These are phyloP conservation scores for Gyrodon lividus DNA, from an alignment of 768 basidiomycete genomes.

Conservation along the genomic window DNA sequence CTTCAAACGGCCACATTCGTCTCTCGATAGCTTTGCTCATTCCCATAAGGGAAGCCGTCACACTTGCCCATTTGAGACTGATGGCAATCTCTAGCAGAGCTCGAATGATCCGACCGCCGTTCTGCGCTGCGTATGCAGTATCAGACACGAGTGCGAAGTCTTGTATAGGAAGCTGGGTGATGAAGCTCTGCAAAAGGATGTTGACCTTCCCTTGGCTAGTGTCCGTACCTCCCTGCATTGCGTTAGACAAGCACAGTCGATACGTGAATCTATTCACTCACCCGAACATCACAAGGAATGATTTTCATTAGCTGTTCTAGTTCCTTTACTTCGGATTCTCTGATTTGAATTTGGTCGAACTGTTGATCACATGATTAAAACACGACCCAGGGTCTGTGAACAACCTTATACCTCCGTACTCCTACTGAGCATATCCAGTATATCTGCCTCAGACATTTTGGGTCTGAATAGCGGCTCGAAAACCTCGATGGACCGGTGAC, in stretches of 20 bases:
- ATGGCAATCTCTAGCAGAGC: constrained; percentile 93
- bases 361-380: constrained; percentile 29
- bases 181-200: constrained; percentile 87
- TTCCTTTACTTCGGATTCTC: constrained; percentile 87
- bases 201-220: constrained; percentile 86
- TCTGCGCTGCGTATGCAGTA: constrained; percentile 90
- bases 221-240: constrained; percentile 57
- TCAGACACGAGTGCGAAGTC: constrained; percentile 98
- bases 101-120: constrained; percentile 91
- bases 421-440: constrained; percentile 79
- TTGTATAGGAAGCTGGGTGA: constrained; percentile 77
- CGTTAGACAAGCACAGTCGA: not conserved
- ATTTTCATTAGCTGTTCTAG: constrained; percentile 65
- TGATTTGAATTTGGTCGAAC: constrained; percentile 94
- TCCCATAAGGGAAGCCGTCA: constrained; percentile 75
- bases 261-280: constrained; percentile 30
- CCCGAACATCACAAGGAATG: constrained; percentile 81
- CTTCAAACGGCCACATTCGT: constrained; percentile 92
- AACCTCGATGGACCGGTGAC: constrained; percentile 78
- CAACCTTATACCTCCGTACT: constrained; percentile 75
- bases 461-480: constrained; percentile 79
- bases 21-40: constrained; percentile 94
- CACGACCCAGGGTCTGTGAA: not conserved
- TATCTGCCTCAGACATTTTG: constrained; percentile 91
- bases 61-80: constrained; percentile 88